These are phyloP conservation scores for Polygonum maritimum DNA, from an alignment of 148 eudicot genomes.

Conservation along the genomic window DNA sequence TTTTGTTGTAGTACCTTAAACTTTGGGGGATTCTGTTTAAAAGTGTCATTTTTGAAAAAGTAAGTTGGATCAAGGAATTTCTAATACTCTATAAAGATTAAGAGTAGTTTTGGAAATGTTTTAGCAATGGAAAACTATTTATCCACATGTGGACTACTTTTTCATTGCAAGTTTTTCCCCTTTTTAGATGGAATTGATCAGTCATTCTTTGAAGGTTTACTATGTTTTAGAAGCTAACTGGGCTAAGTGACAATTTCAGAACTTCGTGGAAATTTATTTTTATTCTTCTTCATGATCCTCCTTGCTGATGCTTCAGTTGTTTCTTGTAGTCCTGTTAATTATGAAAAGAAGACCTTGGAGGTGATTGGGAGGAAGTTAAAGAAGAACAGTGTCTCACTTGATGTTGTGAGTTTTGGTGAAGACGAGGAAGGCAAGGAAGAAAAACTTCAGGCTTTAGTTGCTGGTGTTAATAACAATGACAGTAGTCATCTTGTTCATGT, in stretches of 20 bases:
- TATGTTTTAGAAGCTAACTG: neutral
- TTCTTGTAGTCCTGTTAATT: conserved; percentile 66
- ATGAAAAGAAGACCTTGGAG: conserved; percentile 82
- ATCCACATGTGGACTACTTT: neutral
- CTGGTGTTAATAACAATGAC: conserved; percentile 87
- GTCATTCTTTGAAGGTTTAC: neutral
- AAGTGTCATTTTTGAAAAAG: neutral
- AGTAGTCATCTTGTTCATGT: conserved; percentile 91
- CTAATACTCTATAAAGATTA: neutral
- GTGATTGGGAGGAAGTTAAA: conserved; percentile 87
- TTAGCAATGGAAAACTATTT: neutral
- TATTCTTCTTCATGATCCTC: neutral
- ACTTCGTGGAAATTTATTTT: neutral
- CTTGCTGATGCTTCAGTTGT: neutral
- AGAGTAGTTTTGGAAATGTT: neutral
- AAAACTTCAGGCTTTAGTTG: conserved; percentile 83
- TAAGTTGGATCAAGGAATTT: neutral
- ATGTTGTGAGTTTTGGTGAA: conserved; percentile 95
- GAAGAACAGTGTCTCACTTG: conserved; percentile 95
- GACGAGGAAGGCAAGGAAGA: conserved; percentile 84
- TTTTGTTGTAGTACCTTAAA: neutral
- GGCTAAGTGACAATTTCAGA: neutral
- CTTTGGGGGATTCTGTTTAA: neutral
- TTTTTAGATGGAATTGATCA: neutral
- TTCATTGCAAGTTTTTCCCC: neutral